Conservation (phyloP, 495 filamentous ascomycete species). For the Daldinia childiae region DNA sequence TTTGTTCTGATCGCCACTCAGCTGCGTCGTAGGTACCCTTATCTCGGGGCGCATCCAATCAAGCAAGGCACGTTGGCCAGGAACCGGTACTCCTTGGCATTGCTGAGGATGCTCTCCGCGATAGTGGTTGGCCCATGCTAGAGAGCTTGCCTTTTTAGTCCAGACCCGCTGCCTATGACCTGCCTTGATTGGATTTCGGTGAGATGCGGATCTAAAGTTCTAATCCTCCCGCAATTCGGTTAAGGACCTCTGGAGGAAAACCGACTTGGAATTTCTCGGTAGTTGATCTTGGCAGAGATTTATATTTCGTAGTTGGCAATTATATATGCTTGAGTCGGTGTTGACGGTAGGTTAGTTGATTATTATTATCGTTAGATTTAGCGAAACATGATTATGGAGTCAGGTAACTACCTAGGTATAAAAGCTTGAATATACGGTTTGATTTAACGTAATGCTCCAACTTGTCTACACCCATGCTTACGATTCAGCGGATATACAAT, state of each 20-base stretch:
- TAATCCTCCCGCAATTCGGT: conserved; percentile 8
- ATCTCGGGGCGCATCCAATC: conserved; percentile 40
- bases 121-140: conserved; percentile 29
- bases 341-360: background rate
- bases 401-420: too few relatives aligned
- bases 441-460: background rate
- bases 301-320: background rate
- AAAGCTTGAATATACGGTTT: too few relatives aligned
- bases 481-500: conserved; percentile 2
- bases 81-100: conserved; percentile 28
- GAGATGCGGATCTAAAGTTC: conserved; percentile 8
- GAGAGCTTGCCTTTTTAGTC: conserved; percentile 32
- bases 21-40: conserved; percentile 23
- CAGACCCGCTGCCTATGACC: conserved; percentile 21
- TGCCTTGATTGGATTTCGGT: conserved; percentile 41
- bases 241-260: background rate
- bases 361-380: background rate
- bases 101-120: conserved; percentile 8
- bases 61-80: conserved; percentile 36
- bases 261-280: conserved; percentile 4
- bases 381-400: background rate
- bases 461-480: background rate
- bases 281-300: conserved; percentile 14
- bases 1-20: conserved; percentile 10
- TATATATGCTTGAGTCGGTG: background rate